These are phyloP conservation scores for Thielaviopsis euricoi DNA, from an alignment of 2,329 filamentous ascomycete genomes.

Conservation along the genomic window DNA sequence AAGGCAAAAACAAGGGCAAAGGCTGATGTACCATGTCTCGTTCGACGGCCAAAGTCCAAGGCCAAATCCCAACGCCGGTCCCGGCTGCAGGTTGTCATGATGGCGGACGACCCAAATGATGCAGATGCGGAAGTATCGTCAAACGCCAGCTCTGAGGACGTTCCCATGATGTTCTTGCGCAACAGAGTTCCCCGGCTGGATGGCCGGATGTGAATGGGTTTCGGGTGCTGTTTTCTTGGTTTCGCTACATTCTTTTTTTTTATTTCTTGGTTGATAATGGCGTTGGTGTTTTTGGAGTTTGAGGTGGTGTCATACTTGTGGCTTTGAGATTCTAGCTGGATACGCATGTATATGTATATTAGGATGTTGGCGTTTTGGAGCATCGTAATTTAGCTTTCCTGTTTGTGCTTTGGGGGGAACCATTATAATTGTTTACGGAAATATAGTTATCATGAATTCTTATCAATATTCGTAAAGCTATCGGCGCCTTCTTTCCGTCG, in stretches of 20 bases:
- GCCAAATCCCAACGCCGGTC: not conserved
- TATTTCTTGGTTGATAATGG: not conserved
- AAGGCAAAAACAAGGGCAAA: not conserved
- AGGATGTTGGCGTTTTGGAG: not conserved
- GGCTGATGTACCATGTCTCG: not conserved
- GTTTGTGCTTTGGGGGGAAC: not conserved
- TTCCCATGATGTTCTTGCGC: conserved; percentile 2
- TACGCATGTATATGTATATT: not conserved
- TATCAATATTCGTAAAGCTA: not conserved
- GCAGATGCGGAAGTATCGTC: not conserved
- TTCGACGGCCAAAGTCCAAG: not conserved
- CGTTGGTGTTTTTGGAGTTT: not conserved
- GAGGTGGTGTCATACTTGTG: not conserved
- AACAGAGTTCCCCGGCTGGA: not conserved
- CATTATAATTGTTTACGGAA: not conserved
- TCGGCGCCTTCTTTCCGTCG: not conserved
- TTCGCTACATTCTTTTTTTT: not conserved
- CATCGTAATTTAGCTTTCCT: not conserved
- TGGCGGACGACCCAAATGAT: not conserved
- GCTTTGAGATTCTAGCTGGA: not conserved
- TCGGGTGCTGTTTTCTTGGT: not conserved
- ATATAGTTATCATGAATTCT: not conserved
- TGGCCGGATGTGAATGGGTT: not conserved
- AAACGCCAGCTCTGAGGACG: not conserved
- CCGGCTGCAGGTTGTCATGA: not conserved